Conservation (phyloP, 805 yeast species). For the Lipomyces oligophaga region DNA sequence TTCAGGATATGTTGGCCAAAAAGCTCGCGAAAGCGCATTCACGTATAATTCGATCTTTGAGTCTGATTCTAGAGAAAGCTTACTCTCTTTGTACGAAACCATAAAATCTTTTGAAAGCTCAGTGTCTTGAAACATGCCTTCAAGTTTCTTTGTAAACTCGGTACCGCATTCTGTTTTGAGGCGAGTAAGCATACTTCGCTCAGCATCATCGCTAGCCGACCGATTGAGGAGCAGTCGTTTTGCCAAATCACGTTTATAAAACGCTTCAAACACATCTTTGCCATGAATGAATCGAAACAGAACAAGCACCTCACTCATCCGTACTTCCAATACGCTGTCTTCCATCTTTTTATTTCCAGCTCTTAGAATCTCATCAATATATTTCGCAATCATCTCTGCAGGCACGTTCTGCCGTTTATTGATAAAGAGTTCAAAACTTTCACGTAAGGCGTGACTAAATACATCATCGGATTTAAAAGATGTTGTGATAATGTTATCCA, state of each 20-base stretch:
- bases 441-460: slow-evolving; percentile 23
- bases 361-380: slow-evolving; percentile 33
- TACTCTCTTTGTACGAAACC: slow-evolving; percentile 24
- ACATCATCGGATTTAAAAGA: slow-evolving; percentile 21
- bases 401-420: slow-evolving; percentile 29
- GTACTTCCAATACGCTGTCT: slow-evolving; percentile 45
- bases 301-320: slow-evolving; percentile 53
- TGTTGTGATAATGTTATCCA: slow-evolving; percentile 11
- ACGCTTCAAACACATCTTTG: slow-evolving; percentile 80
- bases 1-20: slow-evolving; percentile 37
- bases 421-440: slow-evolving; percentile 28
- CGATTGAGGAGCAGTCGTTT: slow-evolving; percentile 60
- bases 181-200: slow-evolving; percentile 61
- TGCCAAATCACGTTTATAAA: slow-evolving; percentile 82
- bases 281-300: slow-evolving; percentile 69
- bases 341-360: slow-evolving; percentile 37
- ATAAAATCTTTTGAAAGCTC: slow-evolving; percentile 52
- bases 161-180: slow-evolving; percentile 75
- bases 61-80: slow-evolving; percentile 30
- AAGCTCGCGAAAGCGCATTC: slow-evolving; percentile 34
- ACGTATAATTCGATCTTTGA: slow-evolving; percentile 28
- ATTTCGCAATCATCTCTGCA: slow-evolving; percentile 36
- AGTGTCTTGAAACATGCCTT: slow-evolving; percentile 84
- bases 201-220: slow-evolving; percentile 55
- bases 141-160: slow-evolving; percentile 71